Percentiles rank a stretch among this genome's conserved stretches.
These are phyloP conservation scores for Amphichorda felina DNA, from an alignment of 2,329 filamentous ascomycete genomes.

Conservation along the genomic window DNA sequence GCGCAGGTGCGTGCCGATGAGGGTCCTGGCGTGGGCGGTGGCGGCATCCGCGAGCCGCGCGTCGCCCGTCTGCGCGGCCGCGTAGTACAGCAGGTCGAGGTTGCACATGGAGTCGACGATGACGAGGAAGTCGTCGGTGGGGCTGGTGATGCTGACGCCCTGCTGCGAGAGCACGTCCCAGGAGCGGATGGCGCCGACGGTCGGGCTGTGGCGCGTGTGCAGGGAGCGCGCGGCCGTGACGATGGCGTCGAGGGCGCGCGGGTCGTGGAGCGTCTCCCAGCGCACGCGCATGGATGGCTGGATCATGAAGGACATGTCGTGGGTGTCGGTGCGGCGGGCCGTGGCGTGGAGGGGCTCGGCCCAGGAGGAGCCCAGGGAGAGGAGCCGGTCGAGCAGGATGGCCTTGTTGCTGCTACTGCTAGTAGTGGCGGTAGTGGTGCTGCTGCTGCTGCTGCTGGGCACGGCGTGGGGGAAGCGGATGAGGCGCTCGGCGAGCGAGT, in stretches of 20 bases:
- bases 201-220: constrained; percentile 25
- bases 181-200: constrained; percentile 30
- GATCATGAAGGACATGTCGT: constrained; percentile 43
- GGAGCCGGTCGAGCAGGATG: too few relatives aligned
- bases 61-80: constrained; percentile 16
- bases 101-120: constrained; percentile 32
- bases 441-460: too few relatives aligned
- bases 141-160: constrained; percentile 11
- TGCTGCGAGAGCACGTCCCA: constrained; percentile 28
- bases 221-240: constrained; percentile 30
- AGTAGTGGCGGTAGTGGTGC: too few relatives aligned
- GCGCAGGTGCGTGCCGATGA: constrained; percentile 25
- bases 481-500: constrained; percentile 20
- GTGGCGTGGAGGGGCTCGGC: constrained; percentile 22
- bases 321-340: constrained; percentile 32
- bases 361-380: constrained; percentile 18
- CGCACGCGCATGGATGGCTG: constrained; percentile 31
- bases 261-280: constrained; percentile 32
- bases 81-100: constrained; percentile 24
- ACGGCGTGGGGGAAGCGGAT: not conserved
- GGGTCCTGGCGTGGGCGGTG: constrained; percentile 23
- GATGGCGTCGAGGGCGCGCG: constrained; percentile 24
- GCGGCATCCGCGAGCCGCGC: constrained; percentile 19
- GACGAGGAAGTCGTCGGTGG: constrained; percentile 19
- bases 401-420: too few relatives aligned